These are phyloP conservation scores for Eucalyptus dawsonii DNA, from an alignment of 345 rosid species.

Conservation along the genomic window DNA sequence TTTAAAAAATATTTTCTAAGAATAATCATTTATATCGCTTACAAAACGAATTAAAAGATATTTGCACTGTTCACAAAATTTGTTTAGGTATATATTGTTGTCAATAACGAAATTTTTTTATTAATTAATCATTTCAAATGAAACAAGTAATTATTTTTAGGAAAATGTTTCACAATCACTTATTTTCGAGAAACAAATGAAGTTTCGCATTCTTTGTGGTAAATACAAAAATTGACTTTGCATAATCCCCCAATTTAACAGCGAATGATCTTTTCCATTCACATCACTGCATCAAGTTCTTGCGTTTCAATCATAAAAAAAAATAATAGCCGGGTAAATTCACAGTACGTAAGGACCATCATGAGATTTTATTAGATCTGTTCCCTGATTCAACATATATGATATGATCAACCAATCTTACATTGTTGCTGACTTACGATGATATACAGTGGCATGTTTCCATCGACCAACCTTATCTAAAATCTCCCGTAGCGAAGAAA, in stretches of 20 bases:
- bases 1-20: fast-evolving
- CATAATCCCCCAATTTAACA: fast-evolving
- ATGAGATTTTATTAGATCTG: neutral
- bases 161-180: fast-evolving
- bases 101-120: no score
- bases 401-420: fast-evolving
- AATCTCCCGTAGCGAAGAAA: no score
- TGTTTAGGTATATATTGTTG: no score
- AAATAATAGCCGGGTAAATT: no score
- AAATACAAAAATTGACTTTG: neutral
- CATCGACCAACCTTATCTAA: no score
- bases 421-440: fast-evolving
- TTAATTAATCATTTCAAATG: no score
- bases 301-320: neutral
- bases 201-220: fast-evolving
- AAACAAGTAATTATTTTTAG: fast-evolving
- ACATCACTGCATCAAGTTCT: fast-evolving
- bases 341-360: fast-evolving
- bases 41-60: no score
- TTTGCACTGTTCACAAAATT: fast-evolving
- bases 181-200: fast-evolving
- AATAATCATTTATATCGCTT: fast-evolving
- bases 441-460: no score
- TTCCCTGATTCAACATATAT: no score
- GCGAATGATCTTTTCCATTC: fast-evolving